Conservation (phyloP, 148 eudicot genomes). For the Chenopodium formosanum region DNA sequence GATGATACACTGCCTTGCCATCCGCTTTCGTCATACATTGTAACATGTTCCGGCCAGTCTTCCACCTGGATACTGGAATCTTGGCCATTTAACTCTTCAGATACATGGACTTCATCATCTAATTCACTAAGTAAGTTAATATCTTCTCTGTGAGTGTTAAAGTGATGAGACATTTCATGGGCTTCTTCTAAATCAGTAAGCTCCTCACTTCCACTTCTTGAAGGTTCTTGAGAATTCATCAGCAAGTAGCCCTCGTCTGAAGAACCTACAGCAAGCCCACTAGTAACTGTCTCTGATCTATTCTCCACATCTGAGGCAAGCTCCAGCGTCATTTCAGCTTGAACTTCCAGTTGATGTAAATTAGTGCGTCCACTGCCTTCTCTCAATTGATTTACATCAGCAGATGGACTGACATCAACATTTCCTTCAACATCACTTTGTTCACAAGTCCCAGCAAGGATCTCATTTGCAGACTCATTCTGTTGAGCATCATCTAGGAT, state of each 20-base stretch:
- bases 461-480: constrained; percentile 11
- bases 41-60: constrained; percentile 36
- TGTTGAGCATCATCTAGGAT: neutral
- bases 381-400: constrained; percentile 21
- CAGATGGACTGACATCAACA: constrained; percentile 21
- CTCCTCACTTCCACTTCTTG: constrained; percentile 29
- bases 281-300: constrained; percentile 21
- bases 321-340: constrained; percentile 31
- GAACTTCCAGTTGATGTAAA: constrained; percentile 24
- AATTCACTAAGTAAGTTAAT: constrained; percentile 22
- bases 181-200: constrained; percentile 22
- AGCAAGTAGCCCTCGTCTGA: constrained; percentile 15
- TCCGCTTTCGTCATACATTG: constrained; percentile 35
- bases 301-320: constrained; percentile 29
- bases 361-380: constrained; percentile 20
- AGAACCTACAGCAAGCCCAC: constrained; percentile 13
- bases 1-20: constrained; percentile 28
- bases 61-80: constrained; percentile 35
- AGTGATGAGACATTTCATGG: constrained; percentile 28
- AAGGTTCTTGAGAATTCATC: constrained; percentile 33
- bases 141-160: constrained; percentile 35
- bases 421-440: constrained; percentile 24
- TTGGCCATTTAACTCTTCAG: constrained; percentile 30
- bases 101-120: constrained; percentile 26
- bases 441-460: neutral